Evolutionary conservation across 176 grass and related monocot species (phyloP).

Genomic region (Oryza meyeriana): DNA sequence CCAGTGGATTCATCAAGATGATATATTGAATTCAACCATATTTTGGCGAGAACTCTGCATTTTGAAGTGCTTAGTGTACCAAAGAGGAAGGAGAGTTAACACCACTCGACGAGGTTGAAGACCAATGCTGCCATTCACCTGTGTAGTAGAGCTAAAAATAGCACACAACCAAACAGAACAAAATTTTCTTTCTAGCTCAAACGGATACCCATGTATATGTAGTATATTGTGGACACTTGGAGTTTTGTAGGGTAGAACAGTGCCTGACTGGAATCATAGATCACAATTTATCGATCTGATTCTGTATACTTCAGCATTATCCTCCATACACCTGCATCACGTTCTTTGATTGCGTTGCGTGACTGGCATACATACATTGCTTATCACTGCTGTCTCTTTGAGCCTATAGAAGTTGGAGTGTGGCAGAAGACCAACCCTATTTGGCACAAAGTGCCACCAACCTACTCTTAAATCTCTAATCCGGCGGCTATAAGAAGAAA

Average conservation of each 20-base stretch:
- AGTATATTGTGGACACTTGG: neutral
- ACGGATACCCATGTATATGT: constrained; percentile 3
- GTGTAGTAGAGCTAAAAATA: constrained; percentile 21
- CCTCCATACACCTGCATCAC: neutral
- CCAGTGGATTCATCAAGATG: neutral
- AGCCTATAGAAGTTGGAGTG: neutral
- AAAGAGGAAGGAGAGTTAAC: neutral
- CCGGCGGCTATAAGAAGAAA: neutral
- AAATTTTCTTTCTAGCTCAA: neutral
- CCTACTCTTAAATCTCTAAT: neutral
- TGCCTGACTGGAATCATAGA: neutral
- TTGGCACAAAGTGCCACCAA: neutral
- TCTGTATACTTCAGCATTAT: neutral
- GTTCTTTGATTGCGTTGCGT: neutral
- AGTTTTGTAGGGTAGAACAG: constrained; percentile 29
- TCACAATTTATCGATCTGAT: neutral
- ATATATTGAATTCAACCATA: neutral
- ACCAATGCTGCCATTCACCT: neutral
- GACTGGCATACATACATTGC: neutral
- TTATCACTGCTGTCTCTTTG: neutral
- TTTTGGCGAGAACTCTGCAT: neutral
- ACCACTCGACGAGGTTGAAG: neutral
- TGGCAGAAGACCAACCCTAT: neutral
- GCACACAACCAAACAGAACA: neutral
- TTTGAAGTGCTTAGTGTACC: neutral